These are phyloP conservation scores for Fusarium domesticum DNA, from an alignment of 2,329 filamentous ascomycete genomes.

Conservation along the genomic window DNA sequence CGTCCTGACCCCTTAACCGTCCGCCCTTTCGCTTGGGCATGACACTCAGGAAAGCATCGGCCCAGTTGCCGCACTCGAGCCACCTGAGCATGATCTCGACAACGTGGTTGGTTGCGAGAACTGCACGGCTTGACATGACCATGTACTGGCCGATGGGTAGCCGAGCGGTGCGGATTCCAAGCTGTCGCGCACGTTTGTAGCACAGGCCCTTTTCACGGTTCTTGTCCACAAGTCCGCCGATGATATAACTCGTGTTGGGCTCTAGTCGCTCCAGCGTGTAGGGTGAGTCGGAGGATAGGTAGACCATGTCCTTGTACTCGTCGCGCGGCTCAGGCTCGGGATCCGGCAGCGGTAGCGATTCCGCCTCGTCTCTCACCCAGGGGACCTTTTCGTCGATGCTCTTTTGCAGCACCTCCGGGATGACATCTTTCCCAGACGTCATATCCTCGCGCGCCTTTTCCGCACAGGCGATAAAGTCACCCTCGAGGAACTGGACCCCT, in stretches of 20 bases:
- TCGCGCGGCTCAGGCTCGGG: conserved; percentile 33
- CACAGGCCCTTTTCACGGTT: conserved; percentile 95
- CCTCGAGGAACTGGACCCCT: conserved; percentile 68
- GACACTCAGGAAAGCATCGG: conserved; percentile 78
- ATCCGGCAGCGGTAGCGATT: conserved; percentile 35
- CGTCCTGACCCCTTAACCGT: conserved; percentile 51
- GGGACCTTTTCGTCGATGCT: conserved; percentile 30
- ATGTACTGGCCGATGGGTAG: conserved; percentile 95
- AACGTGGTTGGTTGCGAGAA: conserved; percentile 93
- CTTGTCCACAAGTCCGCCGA: conserved; percentile 92
- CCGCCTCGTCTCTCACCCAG: conserved; percentile 33
- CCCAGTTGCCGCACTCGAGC: conserved; percentile 90
- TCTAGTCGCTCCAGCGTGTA: conserved; percentile 79
- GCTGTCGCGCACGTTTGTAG: conserved; percentile 72
- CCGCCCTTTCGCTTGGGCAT: conserved; percentile 91
- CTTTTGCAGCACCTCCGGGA: conserved; percentile 57
- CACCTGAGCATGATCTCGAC: conserved; percentile 94
- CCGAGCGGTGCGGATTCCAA: conserved; percentile 81
- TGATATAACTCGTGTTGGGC: conserved; percentile 85
- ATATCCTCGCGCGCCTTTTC: conserved; percentile 66
- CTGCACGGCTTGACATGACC: conserved; percentile 80
- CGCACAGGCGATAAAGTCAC: conserved; percentile 70
- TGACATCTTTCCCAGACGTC: conserved; percentile 51
- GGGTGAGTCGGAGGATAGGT: conserved; percentile 88
- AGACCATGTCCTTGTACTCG: conserved; percentile 60